Percentiles rank a stretch among this genome's conserved stretches.
Conservation (phyloP, 2,329 filamentous ascomycete species). For the Lecanicillium sp. region DNA sequence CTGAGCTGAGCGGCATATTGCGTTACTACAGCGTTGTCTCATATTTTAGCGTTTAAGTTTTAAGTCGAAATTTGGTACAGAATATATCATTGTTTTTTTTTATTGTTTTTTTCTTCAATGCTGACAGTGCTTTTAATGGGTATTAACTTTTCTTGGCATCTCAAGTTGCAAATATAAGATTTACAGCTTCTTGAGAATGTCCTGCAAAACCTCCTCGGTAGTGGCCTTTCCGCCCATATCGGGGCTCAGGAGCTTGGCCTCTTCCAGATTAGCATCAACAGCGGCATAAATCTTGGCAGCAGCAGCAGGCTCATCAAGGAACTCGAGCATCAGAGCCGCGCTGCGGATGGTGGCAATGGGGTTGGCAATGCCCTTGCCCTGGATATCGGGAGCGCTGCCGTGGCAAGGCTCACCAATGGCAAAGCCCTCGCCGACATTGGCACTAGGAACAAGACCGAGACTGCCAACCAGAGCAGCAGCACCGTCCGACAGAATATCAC, state of each 20-base stretch:
- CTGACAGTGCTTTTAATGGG: too few relatives aligned
- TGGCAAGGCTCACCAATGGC: slow-evolving; percentile 98
- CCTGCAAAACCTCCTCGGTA: slow-evolving; percentile 78
- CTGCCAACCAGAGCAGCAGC: slow-evolving; percentile 89
- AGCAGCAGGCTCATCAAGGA: slow-evolving; percentile 77
- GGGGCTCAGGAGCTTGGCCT: slow-evolving; percentile 73
- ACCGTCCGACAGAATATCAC: slow-evolving; percentile 92
- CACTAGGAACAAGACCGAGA: slow-evolving; percentile 84
- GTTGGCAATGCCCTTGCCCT: slow-evolving; percentile 83
- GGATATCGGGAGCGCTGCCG: slow-evolving; percentile 90
- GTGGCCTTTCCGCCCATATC: slow-evolving; percentile 83
- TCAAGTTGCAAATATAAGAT: neutral
- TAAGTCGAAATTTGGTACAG: too few relatives aligned
- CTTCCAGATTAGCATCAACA: slow-evolving; percentile 82
- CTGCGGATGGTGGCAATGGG: slow-evolving; percentile 91
- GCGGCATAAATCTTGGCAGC: slow-evolving; percentile 86
- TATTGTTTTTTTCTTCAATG: too few relatives aligned
- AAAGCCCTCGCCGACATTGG: slow-evolving; percentile 90
- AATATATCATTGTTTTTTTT: too few relatives aligned
- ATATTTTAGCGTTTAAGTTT: too few relatives aligned
- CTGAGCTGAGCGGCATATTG: too few relatives aligned
- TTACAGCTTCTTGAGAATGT: slow-evolving; percentile 74
- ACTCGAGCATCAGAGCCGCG: slow-evolving; percentile 92
- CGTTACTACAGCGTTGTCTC: too few relatives aligned
- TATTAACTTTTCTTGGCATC: neutral